Base-by-base conservation (phyloP, 305 asterid genomes). In the Rubia peregrina region DNA sequence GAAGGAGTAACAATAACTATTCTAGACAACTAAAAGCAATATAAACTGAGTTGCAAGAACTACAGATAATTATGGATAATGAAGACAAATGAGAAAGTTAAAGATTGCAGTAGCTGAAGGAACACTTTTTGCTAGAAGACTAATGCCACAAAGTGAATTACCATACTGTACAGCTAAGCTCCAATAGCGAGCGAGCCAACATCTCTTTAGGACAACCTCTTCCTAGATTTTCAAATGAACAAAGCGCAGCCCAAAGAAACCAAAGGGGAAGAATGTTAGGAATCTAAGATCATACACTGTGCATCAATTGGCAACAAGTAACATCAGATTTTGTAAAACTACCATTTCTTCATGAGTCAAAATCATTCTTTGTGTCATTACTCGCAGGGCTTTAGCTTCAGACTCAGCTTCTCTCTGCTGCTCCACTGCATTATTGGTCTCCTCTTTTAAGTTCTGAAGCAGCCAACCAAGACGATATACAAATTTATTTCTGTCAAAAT, bases 101-200 rank as follows among this genome's bases (percentile, higher is more conserved):
- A 36, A 64, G 42, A 68, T 73, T 56, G 71, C 73, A 72, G 69
- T 41, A 36, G 33, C 55, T 55, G 51, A 69, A 43, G 30, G 46
- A 71, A 41, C 71, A 60, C 65, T 67, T 71, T 71, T 60, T 14
- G 46, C 44, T 13, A 24, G 66, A 38, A 62, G 61, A 64, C 69
- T 41, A 67, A 53, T 53, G 55, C 71, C 72, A 61, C 21, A 75
- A 42, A 42, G 46, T 9, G 74, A 62, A 82, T 86, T 90, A 95
- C 99, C 99, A 78, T 90, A 84, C 36, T 71, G 90, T 82, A 91
- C 81, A 83, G 98, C 99, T 75, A 95, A 85, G 76, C 92, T 83
- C 99, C 99, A 95, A 70, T 95, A 95, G 70, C 99, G 98, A 83
- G 99, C 91, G 78, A 95, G 98, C 99, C 99, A 95, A 75, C 99